phyloP scores from a whole-genome alignment of 2,329 filamentous ascomycete species.

The Cadophora gregata region DNA sequence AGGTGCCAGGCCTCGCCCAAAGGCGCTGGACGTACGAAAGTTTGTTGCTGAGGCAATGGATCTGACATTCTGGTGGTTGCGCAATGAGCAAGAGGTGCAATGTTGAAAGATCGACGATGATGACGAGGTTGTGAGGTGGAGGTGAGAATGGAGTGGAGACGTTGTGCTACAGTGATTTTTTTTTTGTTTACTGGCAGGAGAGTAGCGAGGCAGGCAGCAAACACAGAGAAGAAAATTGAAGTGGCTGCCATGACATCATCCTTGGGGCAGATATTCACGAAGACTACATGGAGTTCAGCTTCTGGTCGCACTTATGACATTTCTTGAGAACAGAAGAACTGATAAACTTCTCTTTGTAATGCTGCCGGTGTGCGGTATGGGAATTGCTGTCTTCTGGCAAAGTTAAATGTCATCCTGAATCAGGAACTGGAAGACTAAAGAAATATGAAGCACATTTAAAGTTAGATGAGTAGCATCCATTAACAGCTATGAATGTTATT shows the following conservation, averaged over 20 bases:
- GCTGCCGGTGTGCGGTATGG: too few species aligned
- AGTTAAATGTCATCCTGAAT: too few species aligned
- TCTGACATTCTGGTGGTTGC: not conserved
- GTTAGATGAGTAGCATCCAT: too few species aligned
- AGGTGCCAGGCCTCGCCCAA: not conserved
- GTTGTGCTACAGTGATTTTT: not conserved
- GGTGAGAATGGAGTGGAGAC: not conserved
- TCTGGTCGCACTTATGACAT: too few species aligned
- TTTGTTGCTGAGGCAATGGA: not conserved
- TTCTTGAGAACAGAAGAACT: too few species aligned
- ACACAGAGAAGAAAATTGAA: not conserved
- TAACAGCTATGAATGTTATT: too few species aligned
- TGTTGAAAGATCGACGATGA: not conserved
- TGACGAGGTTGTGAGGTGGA: not conserved
- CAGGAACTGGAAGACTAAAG: too few species aligned
- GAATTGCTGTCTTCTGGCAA: too few species aligned
- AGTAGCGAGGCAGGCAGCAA: not conserved
- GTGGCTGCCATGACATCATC: not conserved
- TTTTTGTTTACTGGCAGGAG: not conserved
- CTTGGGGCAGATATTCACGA: not conserved
- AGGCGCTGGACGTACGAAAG: not conserved
- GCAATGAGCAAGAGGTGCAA: not conserved
- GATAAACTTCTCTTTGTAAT: too few species aligned
- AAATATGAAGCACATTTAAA: too few species aligned
- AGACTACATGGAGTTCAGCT: too few species aligned